Base-by-base conservation (phyloP, 2,329 filamentous ascomycete genomes). In the Colletotrichum sp. region DNA sequence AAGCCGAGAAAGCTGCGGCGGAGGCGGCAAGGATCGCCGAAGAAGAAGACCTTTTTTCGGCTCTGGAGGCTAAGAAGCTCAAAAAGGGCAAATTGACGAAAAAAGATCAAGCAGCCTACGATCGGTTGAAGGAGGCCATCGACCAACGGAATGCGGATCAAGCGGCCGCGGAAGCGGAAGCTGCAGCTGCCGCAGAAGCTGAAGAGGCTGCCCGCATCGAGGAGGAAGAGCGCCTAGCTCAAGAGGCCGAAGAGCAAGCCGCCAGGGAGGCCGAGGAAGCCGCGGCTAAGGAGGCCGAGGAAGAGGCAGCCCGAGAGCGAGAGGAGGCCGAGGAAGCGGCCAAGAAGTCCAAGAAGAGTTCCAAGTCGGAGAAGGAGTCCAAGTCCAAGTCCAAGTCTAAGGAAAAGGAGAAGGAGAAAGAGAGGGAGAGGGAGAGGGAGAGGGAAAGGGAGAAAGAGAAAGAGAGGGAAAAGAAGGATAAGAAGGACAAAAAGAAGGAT, bases 51-150 rank as follows among this genome's bases (percentile, higher is more conserved):
- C 85, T 89, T 73, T 81, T 88, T 15, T 84, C 81, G 16, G 80
- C 81, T 6, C 81, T 89, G 6, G 87, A 86, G 59, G 83, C 84
- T 28, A 91, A 90, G 80, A 90, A 89, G 78, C 84, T 84, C 2
- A 89, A 87, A 78, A 91, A 88, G 80, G 84, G 81, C 63, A 89
- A 84, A 75, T 79, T 88, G 15, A 81, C 79, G 3, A 89, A 86
- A 77, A 88, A 84, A 72, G 88, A 88, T 36, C 82, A 88, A 66
- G 87, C 89, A 75, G 88, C 86, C 75, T 82, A 86, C 30, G 82
- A 85, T 39, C 78, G 79, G 9, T 79, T 89, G 8, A 84, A 81
- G 12, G 82, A 82, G 48, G 85, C 82, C 36, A 81, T 83, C 30
- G 80, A 80, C 32, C 81, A 80, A 75, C 82, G 86, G n/a, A 39